Evolutionary conservation across 2,329 filamentous ascomycete genomes (phyloP).

Genomic region (Phoma sp.): DNA sequence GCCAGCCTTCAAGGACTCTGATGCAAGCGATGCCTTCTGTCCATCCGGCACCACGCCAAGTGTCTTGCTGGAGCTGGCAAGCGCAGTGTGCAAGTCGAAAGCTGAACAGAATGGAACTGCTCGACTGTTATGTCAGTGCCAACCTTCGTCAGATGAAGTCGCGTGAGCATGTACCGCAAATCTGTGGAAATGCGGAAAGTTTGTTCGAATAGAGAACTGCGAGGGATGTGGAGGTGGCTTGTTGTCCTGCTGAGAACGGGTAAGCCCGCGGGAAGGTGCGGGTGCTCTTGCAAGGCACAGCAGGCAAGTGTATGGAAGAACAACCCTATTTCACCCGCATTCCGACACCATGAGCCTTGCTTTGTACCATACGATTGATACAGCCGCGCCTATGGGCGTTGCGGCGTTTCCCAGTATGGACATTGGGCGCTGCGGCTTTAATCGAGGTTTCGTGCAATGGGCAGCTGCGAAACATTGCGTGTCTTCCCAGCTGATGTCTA

Average conservation of each 20-base stretch:
- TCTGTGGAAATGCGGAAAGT: slow-evolving; percentile 3
- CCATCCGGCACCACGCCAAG: too few relatives aligned
- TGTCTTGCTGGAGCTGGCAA: too few relatives aligned
- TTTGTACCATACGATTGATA: slow-evolving; percentile 3
- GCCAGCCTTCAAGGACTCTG: too few relatives aligned
- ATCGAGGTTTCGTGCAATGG: slow-evolving; percentile 4
- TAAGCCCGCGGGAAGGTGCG: slow-evolving; percentile 12
- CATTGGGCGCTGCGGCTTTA: slow-evolving; percentile 17
- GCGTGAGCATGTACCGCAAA: neutral
- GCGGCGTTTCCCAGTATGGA: slow-evolving; percentile 8
- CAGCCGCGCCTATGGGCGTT: slow-evolving; percentile 1
- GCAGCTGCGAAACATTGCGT: slow-evolving; percentile 4
- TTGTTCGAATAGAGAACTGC: neutral
- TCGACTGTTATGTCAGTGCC: neutral
- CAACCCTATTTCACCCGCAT: slow-evolving; percentile 16
- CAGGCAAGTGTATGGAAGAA: neutral
- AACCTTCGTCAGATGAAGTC: neutral
- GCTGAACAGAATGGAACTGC: too few relatives aligned
- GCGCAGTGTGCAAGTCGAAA: too few relatives aligned
- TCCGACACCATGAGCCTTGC: slow-evolving; percentile 4
- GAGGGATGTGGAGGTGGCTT: neutral
- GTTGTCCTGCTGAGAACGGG: neutral
- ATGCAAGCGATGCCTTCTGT: too few relatives aligned
- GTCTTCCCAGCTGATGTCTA: slow-evolving; percentile 10
- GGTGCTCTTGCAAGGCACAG: neutral